Base-by-base conservation (phyloP, 139 green algal species). In the Chlorella sp. region DNA sequence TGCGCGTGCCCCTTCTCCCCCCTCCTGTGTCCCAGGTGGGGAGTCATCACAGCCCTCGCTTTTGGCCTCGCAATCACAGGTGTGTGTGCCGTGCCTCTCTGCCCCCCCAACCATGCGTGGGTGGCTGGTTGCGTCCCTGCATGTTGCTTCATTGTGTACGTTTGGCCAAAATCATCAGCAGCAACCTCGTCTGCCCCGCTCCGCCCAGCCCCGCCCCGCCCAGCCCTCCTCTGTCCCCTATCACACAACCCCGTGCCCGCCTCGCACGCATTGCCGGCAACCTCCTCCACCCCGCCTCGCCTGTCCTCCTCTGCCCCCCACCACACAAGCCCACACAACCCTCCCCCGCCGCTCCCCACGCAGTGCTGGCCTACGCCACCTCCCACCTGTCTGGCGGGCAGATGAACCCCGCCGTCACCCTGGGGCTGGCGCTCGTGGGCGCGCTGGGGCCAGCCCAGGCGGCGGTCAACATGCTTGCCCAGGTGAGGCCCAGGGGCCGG, bases 31-130 rank as follows among this genome's bases (percentile, higher is more conserved):
- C 48, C 48, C 61, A 71, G 28, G n/a, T 93, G 79, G 48, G 78
- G 81, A 26, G 4, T 91, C 80, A 88, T 37, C 22, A 93, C 91
- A 0, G 91, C 91, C 1, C 60, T 93, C 26, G 91, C 91, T 15
- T 93, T 93, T 39, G 91, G 91, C 3, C 36, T 93, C n/a, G 77
- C 91, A 30, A 93, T 93, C 79, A 93, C 88, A 12, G 86, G 86
- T 89, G 73, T 30, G 73, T 26, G 42, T 26, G 42, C n/a, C n/a
- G n/a, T 81, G 14, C 53, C 22, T 14, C 37, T 1, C 76, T 82
- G 76, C 34, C 76, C 36, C 26, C 37, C 60, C 15, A 14, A 26
- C 15, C 14, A 26, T 68, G 15, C 15, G 15, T 18, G 15, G 18
- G 15, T 18, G 15, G 18, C 60, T 68, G 60, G 18, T 68, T 68